These are phyloP conservation scores for Rhizophora apiculata DNA, from an alignment of 345 rosid species.

Conservation along the genomic window DNA sequence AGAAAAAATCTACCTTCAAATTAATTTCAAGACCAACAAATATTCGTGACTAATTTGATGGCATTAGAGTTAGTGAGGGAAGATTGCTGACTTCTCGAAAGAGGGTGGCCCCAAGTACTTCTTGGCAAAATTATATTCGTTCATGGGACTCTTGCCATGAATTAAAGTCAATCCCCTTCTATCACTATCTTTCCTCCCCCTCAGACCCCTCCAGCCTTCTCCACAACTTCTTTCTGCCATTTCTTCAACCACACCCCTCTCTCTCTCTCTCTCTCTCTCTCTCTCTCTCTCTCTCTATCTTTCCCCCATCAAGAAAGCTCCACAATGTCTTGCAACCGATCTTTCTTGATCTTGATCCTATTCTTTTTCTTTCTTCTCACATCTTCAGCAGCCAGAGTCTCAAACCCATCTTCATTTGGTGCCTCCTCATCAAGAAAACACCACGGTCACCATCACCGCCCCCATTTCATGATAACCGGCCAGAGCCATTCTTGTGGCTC, in stretches of 20 bases:
- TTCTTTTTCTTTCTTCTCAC: constrained; percentile 1
- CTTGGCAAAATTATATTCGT: constrained; percentile 9
- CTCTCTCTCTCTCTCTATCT: not conserved
- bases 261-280: not conserved
- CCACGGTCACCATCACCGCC: not conserved
- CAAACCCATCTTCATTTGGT: not conserved
- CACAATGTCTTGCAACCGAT: not conserved
- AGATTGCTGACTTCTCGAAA: not conserved
- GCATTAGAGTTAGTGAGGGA: not conserved
- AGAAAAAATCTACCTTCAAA: no score
- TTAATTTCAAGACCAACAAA: not conserved
- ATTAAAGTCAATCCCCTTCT: constrained; percentile 15
- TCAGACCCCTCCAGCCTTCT: not conserved
- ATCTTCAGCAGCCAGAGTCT: not conserved
- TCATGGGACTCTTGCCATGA: constrained; percentile 37
- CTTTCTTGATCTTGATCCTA: constrained; percentile 3
- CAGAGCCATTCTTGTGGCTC: constrained; percentile 28
- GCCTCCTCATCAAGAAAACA: constrained; percentile 7
- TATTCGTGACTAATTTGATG: constrained; percentile 33
- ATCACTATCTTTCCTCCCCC: not conserved
- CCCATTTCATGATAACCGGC: no score
- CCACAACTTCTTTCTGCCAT: not conserved
- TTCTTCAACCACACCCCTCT: not conserved
- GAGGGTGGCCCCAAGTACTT: not conserved
- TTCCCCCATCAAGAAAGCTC: constrained; percentile 2